Conservation (phyloP, 208 protist genomes). For the Leishmania major region DNA sequence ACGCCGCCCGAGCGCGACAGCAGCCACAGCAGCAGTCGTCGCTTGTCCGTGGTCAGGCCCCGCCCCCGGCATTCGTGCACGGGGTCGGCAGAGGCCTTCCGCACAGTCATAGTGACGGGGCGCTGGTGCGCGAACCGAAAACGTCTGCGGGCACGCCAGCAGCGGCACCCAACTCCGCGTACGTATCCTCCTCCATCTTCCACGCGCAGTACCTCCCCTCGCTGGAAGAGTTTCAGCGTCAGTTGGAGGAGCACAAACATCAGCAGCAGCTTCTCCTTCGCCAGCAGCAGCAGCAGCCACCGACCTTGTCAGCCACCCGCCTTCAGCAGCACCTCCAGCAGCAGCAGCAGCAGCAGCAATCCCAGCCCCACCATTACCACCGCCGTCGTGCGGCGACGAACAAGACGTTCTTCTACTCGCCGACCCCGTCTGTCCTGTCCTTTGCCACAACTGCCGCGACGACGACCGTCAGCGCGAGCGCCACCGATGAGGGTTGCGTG, state of each 20-base stretch:
- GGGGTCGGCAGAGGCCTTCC: neutral
- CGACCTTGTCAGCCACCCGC: constrained; percentile 25
- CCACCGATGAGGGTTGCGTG: neutral
- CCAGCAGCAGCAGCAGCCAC: constrained; percentile 17
- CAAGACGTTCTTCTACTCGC: constrained; percentile 28
- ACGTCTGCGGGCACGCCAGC: constrained; percentile 6
- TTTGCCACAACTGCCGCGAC: constrained; percentile 13
- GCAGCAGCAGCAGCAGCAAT: constrained; percentile 14
- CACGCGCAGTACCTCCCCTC: constrained; percentile 37
- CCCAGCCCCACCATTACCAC: neutral
- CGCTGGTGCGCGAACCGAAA: neutral
- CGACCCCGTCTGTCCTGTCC: constrained; percentile 21
- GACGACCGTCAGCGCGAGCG: constrained; percentile 2
- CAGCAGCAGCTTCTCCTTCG: constrained; percentile 15
- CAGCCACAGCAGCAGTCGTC: constrained; percentile 8
- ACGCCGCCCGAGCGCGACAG: neutral
- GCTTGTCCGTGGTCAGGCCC: neutral
- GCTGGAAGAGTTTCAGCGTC: constrained; percentile 36
- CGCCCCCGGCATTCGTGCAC: neutral
- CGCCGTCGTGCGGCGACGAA: constrained; percentile 22
- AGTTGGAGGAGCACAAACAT: constrained; percentile 25
- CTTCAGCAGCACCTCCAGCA: constrained; percentile 23
- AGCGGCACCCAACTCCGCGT: neutral
- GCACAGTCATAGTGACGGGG: constrained; percentile 6
- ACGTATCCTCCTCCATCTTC: constrained; percentile 25